Base-by-base conservation (phyloP, 257 asterid species). In the Petunia axillaris region DNA sequence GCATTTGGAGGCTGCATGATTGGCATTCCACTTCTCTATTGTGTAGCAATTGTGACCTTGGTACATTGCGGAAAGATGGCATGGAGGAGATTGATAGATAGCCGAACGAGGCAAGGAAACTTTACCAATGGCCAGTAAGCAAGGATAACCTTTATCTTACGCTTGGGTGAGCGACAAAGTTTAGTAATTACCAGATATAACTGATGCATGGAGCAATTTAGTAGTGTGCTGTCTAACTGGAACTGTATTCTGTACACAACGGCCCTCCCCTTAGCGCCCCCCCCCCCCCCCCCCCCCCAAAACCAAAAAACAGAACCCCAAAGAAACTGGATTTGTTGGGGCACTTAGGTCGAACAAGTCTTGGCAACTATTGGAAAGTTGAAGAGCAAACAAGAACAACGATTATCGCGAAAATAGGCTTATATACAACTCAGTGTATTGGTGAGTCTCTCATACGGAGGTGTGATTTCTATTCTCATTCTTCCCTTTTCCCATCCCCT, bases 1-100 rank as follows among this genome's bases (percentile, higher is more conserved):
- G 87, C 90, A 39, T 85, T 90, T 50, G 97, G 97, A 52, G 99
- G 99, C 82, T 95, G 99, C 81, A 83, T 90, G 37, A 64, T 93
- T 54, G 90, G 96, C 79, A 92, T 95, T 84, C 98, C 99, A 60
- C 89, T 95, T 75, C 91, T 95, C 41, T 90, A 91, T 75, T 84
- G 82, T 58, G 25, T 87, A 84, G 90, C 97, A 68, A 44, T 85
- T 6, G 57, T 89, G 62, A 91, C 94, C 14, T 83, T 93, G 83
- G 83, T 83, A 39, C 86, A 89, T 68, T 93, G 97, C 43, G 98
- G 96, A 57, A 95, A 83, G 82, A 88, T 87, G 76, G 95, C 89
- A 25, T 89, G 94, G 94, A 88, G 81, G 85, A 91, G 91, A 85
- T 87, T 95, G 64, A 70, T 87, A 54, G 94, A 87, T 79, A 87